Evolutionary conservation across 768 basidiomycete species (phyloP).

Genomic region (Brasilioporus rufonigricans): DNA sequence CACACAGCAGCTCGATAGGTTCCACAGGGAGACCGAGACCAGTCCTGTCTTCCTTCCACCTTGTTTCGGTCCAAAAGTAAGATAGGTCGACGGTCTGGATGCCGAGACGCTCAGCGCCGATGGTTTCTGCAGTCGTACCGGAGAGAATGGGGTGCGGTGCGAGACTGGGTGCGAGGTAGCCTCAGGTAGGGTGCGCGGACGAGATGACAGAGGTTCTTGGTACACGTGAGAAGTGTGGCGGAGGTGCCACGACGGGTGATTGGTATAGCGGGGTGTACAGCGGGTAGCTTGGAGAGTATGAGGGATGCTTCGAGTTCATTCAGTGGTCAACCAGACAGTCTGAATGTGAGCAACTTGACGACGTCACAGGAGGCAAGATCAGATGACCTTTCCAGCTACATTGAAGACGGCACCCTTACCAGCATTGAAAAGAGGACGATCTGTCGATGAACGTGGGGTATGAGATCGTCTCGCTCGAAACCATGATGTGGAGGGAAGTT

Average conservation of each 20-base stretch:
- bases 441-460: constrained; percentile 35
- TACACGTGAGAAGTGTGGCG: constrained; percentile 61
- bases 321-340: constrained; percentile 33
- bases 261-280: constrained; percentile 58
- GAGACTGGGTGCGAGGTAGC: constrained; percentile 55
- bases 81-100: constrained; percentile 63
- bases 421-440: constrained; percentile 75
- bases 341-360: neutral
- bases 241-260: constrained; percentile 59
- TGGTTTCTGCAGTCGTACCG: constrained; percentile 57
- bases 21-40: constrained; percentile 74
- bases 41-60: constrained; percentile 76
- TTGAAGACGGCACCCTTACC: constrained; percentile 89
- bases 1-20: constrained; percentile 40
- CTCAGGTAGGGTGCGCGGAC: constrained; percentile 71
- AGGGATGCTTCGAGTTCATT: constrained; percentile 81
- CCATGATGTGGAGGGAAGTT: no score
- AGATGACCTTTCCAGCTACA: constrained; percentile 69
- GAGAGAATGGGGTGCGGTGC: constrained; percentile 72
- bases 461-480: neutral
- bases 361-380: neutral
- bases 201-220: constrained; percentile 72
- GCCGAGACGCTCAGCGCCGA: constrained; percentile 53
- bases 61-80: constrained; percentile 72
- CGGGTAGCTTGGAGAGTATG: constrained; percentile 78